Percentiles rank a stretch among this genome's conserved stretches.
These are phyloP conservation scores for Pythium angustatum DNA, from an alignment of 352 stramenopile genomes.

Conservation along the genomic window DNA sequence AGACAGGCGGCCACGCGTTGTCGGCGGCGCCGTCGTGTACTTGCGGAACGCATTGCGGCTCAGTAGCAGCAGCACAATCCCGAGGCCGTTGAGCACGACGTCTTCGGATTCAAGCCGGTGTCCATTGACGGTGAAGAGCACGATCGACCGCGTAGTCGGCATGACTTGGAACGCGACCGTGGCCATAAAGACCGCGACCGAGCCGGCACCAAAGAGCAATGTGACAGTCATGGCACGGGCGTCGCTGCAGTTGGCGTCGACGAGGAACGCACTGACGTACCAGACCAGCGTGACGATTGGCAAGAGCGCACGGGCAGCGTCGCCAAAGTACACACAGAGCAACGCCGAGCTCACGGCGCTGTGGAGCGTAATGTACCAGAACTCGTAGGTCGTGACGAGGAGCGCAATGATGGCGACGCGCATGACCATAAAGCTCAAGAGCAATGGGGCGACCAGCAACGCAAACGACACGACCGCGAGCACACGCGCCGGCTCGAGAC, in stretches of 20 bases:
- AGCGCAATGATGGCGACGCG: constrained; percentile 19
- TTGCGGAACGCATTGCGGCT: constrained; percentile 28
- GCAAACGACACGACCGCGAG: not conserved
- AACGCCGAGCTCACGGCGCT: constrained; percentile 1
- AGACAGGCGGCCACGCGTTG: not conserved
- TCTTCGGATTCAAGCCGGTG: constrained; percentile 3
- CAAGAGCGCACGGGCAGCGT: not conserved
- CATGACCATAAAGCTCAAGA: constrained; percentile 1
- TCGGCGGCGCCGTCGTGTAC: not conserved
- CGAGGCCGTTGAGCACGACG: constrained; percentile 21
- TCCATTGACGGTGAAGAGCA: not conserved
- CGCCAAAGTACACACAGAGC: constrained; percentile 5
- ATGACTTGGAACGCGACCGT: not conserved
- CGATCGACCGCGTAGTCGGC: not conserved
- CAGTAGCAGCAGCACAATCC: constrained; percentile 16
- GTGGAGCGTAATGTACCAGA: constrained; percentile 23
- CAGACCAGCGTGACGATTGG: not conserved
- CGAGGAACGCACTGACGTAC: constrained; percentile 17
- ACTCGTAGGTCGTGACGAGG: constrained; percentile 17
- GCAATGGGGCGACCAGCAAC: not conserved
- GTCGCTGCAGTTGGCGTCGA: constrained; percentile 16
- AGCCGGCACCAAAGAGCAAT: not conserved
- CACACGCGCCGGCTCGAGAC: not conserved
- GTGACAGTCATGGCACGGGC: not conserved
- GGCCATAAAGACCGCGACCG: not conserved